Evolutionary conservation across 257 asterid genomes (phyloP).

Genomic region (Oldenlandia corymbosa): DNA sequence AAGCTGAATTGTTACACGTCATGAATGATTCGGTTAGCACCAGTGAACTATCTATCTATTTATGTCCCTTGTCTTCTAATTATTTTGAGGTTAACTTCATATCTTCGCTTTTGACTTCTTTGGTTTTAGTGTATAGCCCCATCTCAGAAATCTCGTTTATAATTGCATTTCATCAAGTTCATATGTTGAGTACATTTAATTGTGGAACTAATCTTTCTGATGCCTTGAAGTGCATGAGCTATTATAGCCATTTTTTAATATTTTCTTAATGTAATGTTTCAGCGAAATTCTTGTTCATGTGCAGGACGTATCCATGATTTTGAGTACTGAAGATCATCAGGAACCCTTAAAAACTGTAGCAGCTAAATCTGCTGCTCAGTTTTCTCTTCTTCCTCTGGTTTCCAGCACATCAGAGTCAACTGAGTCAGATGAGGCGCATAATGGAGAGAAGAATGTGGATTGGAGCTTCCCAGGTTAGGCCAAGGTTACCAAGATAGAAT

Average conservation of each 20-base stretch:
- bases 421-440: slow-evolving; percentile 22
- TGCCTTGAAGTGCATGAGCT: background rate
- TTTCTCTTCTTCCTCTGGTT: slow-evolving; percentile 70
- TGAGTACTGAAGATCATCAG: slow-evolving; percentile 88
- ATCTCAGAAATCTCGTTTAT: background rate
- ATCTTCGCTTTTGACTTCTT: background rate
- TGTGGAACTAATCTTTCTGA: background rate
- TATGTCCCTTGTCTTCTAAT: background rate
- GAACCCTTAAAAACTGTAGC: slow-evolving; percentile 75
- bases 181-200: background rate
- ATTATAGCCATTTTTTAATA: background rate
- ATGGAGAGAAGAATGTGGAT: slow-evolving; percentile 25
- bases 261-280: background rate
- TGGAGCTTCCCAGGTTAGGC: slow-evolving; percentile 19
- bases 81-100: background rate
- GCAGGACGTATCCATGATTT: slow-evolving; percentile 71
- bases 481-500: slow-evolving; percentile 37
- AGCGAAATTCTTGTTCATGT: slow-evolving; percentile 13
- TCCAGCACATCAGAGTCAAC: slow-evolving; percentile 28
- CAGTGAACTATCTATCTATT: slow-evolving; percentile 13
- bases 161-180: background rate
- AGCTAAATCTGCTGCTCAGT: slow-evolving; percentile 64
- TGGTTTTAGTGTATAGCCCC: background rate
- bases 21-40: slow-evolving; percentile 81
- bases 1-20: slow-evolving; percentile 88